A percentile compares a stretch with the other conserved stretches of the same genome.
Evolutionary conservation across 2,329 filamentous ascomycete genomes (phyloP).

Genomic region (Apiospora aurea): DNA sequence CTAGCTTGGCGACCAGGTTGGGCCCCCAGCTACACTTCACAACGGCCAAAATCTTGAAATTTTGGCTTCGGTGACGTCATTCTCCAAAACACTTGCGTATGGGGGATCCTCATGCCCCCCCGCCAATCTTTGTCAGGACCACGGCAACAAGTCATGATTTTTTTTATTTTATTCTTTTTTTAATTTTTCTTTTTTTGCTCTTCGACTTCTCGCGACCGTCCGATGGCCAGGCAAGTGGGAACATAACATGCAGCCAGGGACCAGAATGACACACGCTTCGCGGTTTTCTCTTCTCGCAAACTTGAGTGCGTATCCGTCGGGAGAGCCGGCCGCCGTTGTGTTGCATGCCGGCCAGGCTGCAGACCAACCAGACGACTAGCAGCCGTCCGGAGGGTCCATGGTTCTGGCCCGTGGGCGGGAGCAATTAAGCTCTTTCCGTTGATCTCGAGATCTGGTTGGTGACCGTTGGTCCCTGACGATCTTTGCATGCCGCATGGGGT

Average conservation of each 20-base stretch:
- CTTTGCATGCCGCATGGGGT: slow-evolving; percentile 19
- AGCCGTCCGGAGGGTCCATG: background rate
- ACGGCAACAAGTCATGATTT: background rate
- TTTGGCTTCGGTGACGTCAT: slow-evolving; percentile 17
- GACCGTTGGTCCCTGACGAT: slow-evolving; percentile 23
- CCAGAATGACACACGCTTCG: background rate
- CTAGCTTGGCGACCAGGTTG: background rate
- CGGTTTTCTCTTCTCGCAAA: too few relatives aligned
- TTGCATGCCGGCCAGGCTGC: background rate
- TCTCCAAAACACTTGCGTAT: background rate
- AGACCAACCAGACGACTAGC: background rate
- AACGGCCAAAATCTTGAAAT: slow-evolving; percentile 5
- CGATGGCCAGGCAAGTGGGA: background rate
- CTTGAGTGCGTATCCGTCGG: background rate
- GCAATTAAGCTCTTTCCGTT: slow-evolving; percentile 15
- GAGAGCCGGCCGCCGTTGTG: background rate
- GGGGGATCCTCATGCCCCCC: slow-evolving; percentile 1
- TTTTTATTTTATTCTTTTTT: too few relatives aligned
- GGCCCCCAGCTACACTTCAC: background rate
- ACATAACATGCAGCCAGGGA: background rate
- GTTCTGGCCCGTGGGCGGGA: slow-evolving; percentile 11
- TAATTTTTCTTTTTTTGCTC: too few relatives aligned
- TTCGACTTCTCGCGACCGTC: background rate
- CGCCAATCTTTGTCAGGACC: background rate
- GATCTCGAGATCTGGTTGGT: slow-evolving; percentile 18